Evolutionary conservation across 1,139 yeast species (phyloP), one percentile per base, ranked within the genome.

Genomic region (Nematodospora anomalae): DNA sequence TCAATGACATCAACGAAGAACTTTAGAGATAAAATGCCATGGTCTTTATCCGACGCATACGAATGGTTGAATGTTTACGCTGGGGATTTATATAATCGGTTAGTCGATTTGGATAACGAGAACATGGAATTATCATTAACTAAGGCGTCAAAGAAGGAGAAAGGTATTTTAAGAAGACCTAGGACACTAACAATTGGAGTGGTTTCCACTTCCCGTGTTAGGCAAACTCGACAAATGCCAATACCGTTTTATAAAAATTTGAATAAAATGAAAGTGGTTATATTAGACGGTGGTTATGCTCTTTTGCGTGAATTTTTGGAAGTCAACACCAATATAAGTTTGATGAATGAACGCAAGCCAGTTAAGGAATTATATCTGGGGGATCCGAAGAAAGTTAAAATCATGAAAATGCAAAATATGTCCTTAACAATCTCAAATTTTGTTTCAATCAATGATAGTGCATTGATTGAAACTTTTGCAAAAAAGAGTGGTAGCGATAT

Each of bases 1-100:
- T 83, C 95, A 1, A 89, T 92, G 97, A 80, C 81, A 63, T 83
- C 97, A 0, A 79, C 83, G 34, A 92, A 92, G 53, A 87, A 89
- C 50, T 82, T 92, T 55, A 59, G 80, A 40, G 69, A 48, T 1
- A 51, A 75, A 0, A 62, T 61, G n/a, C 76, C 84, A 0, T 60
- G 58, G 6, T 67, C 71, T 1, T 48, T 74, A 2, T 64, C 63
- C 2, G 96, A 88, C 49, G 79, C 87, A 16, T 52, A 68, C 4
- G 83, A 80, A 24, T 92, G 98, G 98, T 62, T 90, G 7, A 77
- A 73, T 32, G 95, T 92, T 0, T 89, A 82, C 60, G 74, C 84
- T 0, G 94, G 92, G 0, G 98, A 92, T 52, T 60, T 92, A 30
- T 64, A 76, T 24, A 80, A 82, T 37, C 60, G 98, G 35, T 56